phyloP scores from a whole-genome alignment of 2,329 filamentous ascomycete species.

The Fusarium sambucinum region DNA sequence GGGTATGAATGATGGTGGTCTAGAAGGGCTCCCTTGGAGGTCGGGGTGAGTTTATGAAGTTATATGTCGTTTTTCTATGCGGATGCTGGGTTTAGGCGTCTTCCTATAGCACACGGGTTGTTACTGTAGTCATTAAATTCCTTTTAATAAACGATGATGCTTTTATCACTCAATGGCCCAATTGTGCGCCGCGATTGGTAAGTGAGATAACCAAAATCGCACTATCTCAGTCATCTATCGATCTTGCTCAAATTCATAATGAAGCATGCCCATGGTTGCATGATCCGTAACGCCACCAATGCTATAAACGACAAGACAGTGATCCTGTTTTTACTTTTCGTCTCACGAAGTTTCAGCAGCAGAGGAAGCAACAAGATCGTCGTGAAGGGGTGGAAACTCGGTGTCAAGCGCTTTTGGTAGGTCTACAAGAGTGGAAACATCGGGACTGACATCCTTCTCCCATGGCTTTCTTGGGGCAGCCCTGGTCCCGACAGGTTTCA shows the following conservation, averaged over 20 bases:
- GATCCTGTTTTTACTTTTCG: neutral
- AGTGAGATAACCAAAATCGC: neutral
- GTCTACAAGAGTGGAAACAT: constrained; percentile 36
- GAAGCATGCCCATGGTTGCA: neutral
- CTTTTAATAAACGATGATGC: constrained; percentile 43
- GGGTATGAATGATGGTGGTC: constrained; percentile 39
- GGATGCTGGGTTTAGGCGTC: constrained; percentile 31
- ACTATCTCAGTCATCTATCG: neutral
- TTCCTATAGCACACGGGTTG: constrained; percentile 28
- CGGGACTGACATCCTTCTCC: constrained; percentile 69
- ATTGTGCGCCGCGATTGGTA: neutral
- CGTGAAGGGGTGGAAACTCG: constrained; percentile 52
- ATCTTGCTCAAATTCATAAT: neutral
- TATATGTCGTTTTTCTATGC: constrained; percentile 45
- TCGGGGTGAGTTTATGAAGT: constrained; percentile 36
- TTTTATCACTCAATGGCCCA: constrained; percentile 27
- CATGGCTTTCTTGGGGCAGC: constrained; percentile 75
- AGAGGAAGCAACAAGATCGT: constrained; percentile 17
- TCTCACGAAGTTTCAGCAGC: constrained; percentile 8
- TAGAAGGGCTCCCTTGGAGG: constrained; percentile 31
- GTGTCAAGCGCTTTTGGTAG: constrained; percentile 49
- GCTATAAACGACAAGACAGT: constrained; percentile 10
- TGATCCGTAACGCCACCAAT: constrained; percentile 26
- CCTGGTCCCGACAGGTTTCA: constrained; percentile 62
- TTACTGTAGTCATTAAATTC: constrained; percentile 38